Percentiles rank a stretch among this genome's conserved stretches.
Conservation (phyloP, 345 rosid genomes). For the Melaleuca quinquenervia region DNA sequence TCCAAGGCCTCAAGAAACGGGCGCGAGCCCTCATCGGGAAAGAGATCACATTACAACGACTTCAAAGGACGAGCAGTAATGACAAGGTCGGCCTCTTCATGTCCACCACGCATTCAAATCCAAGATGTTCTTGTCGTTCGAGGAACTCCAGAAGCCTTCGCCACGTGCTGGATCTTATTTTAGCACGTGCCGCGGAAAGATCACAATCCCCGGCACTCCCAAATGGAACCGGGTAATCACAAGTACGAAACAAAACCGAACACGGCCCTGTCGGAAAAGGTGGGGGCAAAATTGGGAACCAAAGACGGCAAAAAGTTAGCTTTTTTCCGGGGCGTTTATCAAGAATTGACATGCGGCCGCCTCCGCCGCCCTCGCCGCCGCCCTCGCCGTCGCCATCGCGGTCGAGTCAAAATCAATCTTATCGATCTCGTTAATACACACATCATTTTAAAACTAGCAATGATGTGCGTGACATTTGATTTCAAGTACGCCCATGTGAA, state of each 20-base stretch:
- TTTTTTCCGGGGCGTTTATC: not conserved
- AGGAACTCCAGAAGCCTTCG: not conserved
- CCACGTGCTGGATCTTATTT: not conserved
- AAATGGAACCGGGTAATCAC: not conserved
- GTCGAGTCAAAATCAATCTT: not conserved
- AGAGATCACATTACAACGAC: accelerated
- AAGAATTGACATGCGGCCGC: not conserved
- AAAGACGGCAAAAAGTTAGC: not conserved
- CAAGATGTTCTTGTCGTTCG: not conserved
- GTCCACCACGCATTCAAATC: not conserved
- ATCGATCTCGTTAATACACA: not conserved
- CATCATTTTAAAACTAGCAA: not conserved
- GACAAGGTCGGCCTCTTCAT: not conserved
- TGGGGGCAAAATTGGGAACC: not conserved
- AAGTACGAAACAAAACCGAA: not conserved
- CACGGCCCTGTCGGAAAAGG: not conserved
- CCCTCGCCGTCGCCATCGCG: too few relatives aligned
- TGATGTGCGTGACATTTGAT: not conserved
- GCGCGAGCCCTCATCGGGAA: not conserved
- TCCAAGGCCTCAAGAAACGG: not conserved
- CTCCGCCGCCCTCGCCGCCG: not conserved
- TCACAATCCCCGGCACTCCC: not conserved
- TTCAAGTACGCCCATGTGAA: not conserved
- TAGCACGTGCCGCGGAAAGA: not conserved
- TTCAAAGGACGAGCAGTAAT: not conserved